Conservation (phyloP, 2,329 filamentous ascomycete genomes). For the Aspergillus carbonarius region DNA sequence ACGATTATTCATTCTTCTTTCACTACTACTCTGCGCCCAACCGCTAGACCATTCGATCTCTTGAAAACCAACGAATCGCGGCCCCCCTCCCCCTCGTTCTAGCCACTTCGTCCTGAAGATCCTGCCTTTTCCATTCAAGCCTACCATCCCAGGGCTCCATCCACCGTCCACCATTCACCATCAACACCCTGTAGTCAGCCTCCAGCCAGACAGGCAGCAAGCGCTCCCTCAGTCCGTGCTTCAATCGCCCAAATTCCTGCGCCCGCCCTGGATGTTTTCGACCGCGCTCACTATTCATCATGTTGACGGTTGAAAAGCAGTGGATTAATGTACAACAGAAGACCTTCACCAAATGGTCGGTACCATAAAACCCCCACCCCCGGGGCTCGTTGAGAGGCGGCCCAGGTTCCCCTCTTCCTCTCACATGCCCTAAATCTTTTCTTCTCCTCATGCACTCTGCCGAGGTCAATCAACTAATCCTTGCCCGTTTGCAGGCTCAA, state of each 20-base stretch:
- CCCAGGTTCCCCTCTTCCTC: background rate
- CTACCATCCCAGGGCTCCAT: constrained; percentile 11
- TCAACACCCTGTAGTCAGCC: constrained; percentile 2
- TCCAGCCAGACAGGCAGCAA: background rate
- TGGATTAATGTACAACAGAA: constrained; percentile 87
- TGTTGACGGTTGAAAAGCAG: constrained; percentile 59
- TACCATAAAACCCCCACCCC: background rate
- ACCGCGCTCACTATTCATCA: constrained; percentile 26
- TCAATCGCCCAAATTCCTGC: constrained; percentile 2
- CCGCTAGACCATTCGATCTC: background rate
- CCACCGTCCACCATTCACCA: background rate
- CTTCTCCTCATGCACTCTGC: background rate
- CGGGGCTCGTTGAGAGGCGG: background rate
- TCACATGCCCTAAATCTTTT: background rate
- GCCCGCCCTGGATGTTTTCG: constrained; percentile 33
- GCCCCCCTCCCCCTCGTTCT: background rate
- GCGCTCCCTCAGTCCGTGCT: constrained; percentile 8
- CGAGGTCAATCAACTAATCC: background rate
- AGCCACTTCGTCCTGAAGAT: constrained; percentile 17
- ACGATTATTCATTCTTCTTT: background rate
- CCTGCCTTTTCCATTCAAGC: constrained; percentile 18
- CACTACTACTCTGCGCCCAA: background rate
- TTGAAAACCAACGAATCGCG: constrained; percentile 7
- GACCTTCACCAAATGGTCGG: constrained; percentile 96
- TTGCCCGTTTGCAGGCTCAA: constrained; percentile 68